A percentile compares a stretch with the other conserved stretches of the same genome.
Conservation (phyloP, 768 basidiomycete genomes). For the Pleurotus sapidus region DNA sequence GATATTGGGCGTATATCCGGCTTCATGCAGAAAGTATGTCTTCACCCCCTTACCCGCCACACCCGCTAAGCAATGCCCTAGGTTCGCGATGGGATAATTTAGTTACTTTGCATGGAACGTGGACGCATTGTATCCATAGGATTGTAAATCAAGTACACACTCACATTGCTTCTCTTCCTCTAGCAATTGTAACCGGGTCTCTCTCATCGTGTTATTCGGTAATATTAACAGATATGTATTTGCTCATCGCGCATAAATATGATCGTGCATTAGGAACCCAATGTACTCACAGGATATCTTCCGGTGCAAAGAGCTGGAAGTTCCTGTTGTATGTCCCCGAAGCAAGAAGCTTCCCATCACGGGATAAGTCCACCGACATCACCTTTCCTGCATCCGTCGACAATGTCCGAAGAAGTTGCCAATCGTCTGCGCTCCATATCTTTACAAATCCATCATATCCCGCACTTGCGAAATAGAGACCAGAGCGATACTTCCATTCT, state of each 20-base stretch:
- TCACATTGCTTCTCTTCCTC: slow-evolving; percentile 13
- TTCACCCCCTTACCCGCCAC: no score
- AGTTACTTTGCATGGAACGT: slow-evolving; percentile 11
- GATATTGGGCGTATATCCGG: slow-evolving; percentile 85
- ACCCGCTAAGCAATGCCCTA: slow-evolving; percentile 13
- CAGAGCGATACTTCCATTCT: slow-evolving; percentile 81
- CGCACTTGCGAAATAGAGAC: slow-evolving; percentile 88
- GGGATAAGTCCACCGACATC: slow-evolving; percentile 93
- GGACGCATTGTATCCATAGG: slow-evolving; percentile 12
- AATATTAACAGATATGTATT: slow-evolving; percentile 14
- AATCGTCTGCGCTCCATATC: slow-evolving; percentile 97
- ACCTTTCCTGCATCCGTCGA: slow-evolving; percentile 97
- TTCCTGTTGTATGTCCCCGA: slow-evolving; percentile 92
- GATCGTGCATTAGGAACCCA: neutral
- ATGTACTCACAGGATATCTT: slow-evolving; percentile 39
- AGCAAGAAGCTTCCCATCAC: slow-evolving; percentile 80
- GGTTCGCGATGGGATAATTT: slow-evolving; percentile 66
- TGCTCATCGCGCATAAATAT: slow-evolving; percentile 4
- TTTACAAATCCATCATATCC: slow-evolving; percentile 97
- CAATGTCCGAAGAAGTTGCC: slow-evolving; percentile 86
- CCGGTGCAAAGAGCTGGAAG: slow-evolving; percentile 90
- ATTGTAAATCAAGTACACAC: slow-evolving; percentile 12
- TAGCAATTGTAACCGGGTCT: slow-evolving; percentile 28
- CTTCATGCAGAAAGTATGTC: slow-evolving; percentile 83
- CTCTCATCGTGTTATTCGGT: slow-evolving; percentile 18